Base-by-base conservation (phyloP, 2,329 filamentous ascomycete species). In the Clonostachys sp. region DNA sequence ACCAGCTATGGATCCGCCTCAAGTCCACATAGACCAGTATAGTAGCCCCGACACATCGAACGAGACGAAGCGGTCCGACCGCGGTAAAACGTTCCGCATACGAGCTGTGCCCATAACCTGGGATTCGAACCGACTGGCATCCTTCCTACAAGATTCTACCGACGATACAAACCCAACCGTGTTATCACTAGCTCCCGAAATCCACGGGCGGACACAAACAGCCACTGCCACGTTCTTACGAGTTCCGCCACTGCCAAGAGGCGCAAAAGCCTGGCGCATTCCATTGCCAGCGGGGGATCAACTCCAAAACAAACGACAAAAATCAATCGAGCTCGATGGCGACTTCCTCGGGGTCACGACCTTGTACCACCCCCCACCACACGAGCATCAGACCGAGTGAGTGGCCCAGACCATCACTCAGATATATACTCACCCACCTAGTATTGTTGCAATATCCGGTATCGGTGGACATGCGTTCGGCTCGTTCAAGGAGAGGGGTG, bases 381-480 rank as follows among this genome's bases (percentile, higher is more conserved):
- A 33, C 7, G 13, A 44, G 10, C 42, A 44, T 14, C 13, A 24
- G 13, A 13, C 34, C 16, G 42, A 44, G 42, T 44, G 13, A 14
- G 42, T 44, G 16, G 13, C 18, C 16, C 42, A 14, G 18, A 16
- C 8, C 12, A 16, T 33, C 10, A 14, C 42, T 30, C 16, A 24
- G 42, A 12, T 24, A 8, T 24, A 17, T 2, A 61, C 35, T 14
- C n/a, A 14, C 33, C 17, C 24, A 7, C 13, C 14, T 4, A 54
- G 47, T 33, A 36, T 54, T 6, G 38, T 55, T 18, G 45, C 49
- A 4, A 20, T 50, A 10, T 50, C 48, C n/a, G 59, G 57, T 2
- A 51, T 63, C 12, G 57, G 56, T 18, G 52, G 56, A 12, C 58
- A 63, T 46, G 59, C 60, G 2, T 64, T 57, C 39, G 57, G 54